Evolutionary conservation across 2,329 filamentous ascomycete genomes (phyloP), one percentile per base, ranked within the genome.

Genomic region (Paecilomyces niveus): DNA sequence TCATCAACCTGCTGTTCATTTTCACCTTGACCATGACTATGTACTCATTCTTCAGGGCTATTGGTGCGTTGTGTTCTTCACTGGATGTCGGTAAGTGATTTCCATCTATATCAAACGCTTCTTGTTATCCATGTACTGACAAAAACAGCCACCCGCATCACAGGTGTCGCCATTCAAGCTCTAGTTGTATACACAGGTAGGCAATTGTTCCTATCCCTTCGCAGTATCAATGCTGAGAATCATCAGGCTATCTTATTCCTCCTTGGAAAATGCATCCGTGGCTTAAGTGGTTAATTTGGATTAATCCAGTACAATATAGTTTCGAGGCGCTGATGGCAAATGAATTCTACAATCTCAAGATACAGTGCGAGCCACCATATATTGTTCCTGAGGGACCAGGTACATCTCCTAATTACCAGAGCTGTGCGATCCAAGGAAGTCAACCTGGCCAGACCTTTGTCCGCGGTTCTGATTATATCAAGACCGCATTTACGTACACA

Each of bases 261-360:
- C 83, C 85, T 24, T 79, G 78, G 22, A 75, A 83, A 60, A 87
- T 87, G 85, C 82, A 84, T 49, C 80, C 81, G 0, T 87, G 84
- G 83, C 81, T 88, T 24, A 75, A 76, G 58, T 88, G 85, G 85
- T 68, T 87, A 2, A 85, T 80, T 61, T 86, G 84, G 82, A 81
- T 87, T 22, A 81, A 88, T 62, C 88, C 88, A 0, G 74, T 91
- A 2, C 83, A 87, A 0, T 90, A 90, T 59, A 85, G 80, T 0
- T 91, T 90, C 58, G 85, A 90, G 62, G 82, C 82, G 0, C 70
- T 92, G 0, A 78, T 90, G 66, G 78, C 85, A 0, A 91, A 91
- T 64, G 88, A 92, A 67, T 90, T 91, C 58, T 80, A 88, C 59
- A 72, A 76, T 31, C 71, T 85, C 1, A 70, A 80, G 1, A 78